Conservation (phyloP, 805 yeast species). For the Saturnispora mendoncae region DNA sequence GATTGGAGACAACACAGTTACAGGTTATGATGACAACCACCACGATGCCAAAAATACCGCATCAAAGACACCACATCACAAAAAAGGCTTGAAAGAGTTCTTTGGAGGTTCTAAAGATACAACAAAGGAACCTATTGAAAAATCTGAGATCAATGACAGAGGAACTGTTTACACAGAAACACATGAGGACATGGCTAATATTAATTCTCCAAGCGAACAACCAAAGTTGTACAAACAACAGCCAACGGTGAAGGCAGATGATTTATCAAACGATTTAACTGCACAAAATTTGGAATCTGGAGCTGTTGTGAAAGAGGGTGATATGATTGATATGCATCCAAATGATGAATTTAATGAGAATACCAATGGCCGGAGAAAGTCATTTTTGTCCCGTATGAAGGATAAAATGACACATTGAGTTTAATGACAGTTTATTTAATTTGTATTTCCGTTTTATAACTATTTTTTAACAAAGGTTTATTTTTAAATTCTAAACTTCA, state of each 20-base stretch:
- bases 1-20: slow-evolving; percentile 3
- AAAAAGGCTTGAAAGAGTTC: neutral
- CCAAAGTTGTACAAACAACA: neutral
- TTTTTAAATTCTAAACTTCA: too few species aligned
- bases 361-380: slow-evolving; percentile 1
- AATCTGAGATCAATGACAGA: slow-evolving; percentile 4
- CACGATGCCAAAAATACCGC: neutral
- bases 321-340: neutral
- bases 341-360: neutral
- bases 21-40: neutral
- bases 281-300: neutral
- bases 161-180: slow-evolving; percentile 7
- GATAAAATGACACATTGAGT: slow-evolving; percentile 1
- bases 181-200: slow-evolving; percentile 6
- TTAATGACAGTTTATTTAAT: neutral
- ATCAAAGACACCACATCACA: too few species aligned
- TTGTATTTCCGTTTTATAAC: neutral
- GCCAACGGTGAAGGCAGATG: neutral
- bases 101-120: too few species aligned
- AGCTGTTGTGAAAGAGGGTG: neutral
- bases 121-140: neutral
- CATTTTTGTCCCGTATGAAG: slow-evolving; percentile 8
- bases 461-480: neutral
- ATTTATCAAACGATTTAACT: too few species aligned
- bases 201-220: neutral